Base-by-base conservation (phyloP, 108 stramenopile species). In the Conticribra weissflogii region DNA sequence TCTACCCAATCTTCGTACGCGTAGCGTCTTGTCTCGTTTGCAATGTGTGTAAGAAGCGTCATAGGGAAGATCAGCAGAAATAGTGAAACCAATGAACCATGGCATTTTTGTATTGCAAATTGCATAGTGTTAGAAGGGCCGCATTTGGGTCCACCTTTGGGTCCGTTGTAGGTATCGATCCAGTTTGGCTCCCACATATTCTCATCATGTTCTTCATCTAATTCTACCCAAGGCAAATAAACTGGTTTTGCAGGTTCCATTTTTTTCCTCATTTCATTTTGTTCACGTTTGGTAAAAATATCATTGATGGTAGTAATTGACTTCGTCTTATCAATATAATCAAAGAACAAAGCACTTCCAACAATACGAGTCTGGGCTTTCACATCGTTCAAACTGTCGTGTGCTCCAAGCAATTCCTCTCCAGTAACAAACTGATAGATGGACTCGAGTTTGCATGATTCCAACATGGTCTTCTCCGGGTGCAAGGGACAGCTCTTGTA, bases 1-100 rank as follows among this genome's bases (percentile, higher is more conserved):
- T 36, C 58, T 36, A 59, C 58, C 58, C 58, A 59, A 3, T 59
- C 58, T 3, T 31, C 17, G 33, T 34, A 59, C 7, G 58, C 58
- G 25, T 59, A 59, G 25, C 36, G 5, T 7, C n/a, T 5, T 33
- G 19, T 16, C 33, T 59, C 12, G 19, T 2, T 2, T 21, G 33
- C 21, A 34, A 59, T 59, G 16, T 34, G 3, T 15, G 3, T 59
- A n/a, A 36, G 32, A 33, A 36, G 29, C 2, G 29, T 28, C 24
- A 25, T 3, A 12, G 54, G 21, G 19, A 55, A 22, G 54, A 55
- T 55, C 3, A 36, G 32, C 17, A 59, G n/a, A 18, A 59, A 59
- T 34, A 59, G 17, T 59, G 58, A 17, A 2, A 34, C 33, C 2
- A 59, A 18, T 7, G 12, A n/a, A 16, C 58, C 58, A n/a, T n/a